Conservation (phyloP, 2,329 filamentous ascomycete genomes). For the Periconia sp. region DNA sequence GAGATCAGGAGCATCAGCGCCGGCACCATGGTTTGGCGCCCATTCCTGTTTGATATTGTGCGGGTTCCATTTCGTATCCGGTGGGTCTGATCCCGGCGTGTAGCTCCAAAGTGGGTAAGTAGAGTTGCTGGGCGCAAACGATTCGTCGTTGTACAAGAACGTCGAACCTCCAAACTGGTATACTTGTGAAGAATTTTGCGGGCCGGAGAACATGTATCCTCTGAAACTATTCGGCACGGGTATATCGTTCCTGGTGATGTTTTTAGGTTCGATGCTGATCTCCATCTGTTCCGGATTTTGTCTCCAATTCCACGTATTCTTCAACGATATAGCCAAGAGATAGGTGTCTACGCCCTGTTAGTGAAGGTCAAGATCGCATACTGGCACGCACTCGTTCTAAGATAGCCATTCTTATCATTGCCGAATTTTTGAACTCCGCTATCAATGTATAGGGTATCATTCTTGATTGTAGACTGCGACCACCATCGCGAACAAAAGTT, state of each 20-base stretch:
- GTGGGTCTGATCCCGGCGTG: constrained; percentile 1
- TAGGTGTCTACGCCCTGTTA: constrained; percentile 16
- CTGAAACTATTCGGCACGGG: constrained; percentile 21
- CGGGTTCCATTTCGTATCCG: constrained; percentile 17
- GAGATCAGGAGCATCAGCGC: constrained; percentile 40
- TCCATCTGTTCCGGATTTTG: constrained; percentile 8
- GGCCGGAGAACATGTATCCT: constrained; percentile 28
- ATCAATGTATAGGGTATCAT: constrained; percentile 24
- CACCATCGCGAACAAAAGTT: constrained; percentile 27
- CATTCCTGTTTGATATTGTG: constrained; percentile 17
- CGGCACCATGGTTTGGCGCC: constrained; percentile 41
- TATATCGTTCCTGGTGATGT: constrained; percentile 18
- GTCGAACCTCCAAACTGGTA: constrained; percentile 24
- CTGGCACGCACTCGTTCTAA: constrained; percentile 15
- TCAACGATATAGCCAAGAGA: constrained; percentile 20
- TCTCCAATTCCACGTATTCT: constrained; percentile 26
- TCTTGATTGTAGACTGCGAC: constrained; percentile 23
- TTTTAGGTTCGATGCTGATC: constrained; percentile 16
- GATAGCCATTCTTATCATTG: not conserved
- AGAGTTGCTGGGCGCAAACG: constrained; percentile 17
- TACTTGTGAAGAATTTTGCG: constrained; percentile 11
- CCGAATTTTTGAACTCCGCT: constrained; percentile 24
- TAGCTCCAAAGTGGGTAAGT: constrained; percentile 26
- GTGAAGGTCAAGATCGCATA: not conserved
- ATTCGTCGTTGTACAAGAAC: constrained; percentile 20